Conservation (phyloP, 2,329 filamentous ascomycete genomes). For the Madurella fahalii region DNA sequence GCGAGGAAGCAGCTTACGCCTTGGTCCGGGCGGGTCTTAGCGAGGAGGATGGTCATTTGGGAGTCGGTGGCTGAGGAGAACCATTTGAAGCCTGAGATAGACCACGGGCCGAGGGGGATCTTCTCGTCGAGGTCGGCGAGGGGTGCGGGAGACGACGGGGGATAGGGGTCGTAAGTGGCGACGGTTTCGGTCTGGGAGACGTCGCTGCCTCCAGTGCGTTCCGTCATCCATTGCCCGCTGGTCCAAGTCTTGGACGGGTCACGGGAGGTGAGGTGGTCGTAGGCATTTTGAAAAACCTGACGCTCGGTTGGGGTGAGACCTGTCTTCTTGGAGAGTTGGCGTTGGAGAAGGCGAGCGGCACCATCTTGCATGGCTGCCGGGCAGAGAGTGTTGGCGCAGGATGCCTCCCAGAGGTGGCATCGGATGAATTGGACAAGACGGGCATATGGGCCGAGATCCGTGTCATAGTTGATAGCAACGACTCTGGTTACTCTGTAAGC, state of each 20-base stretch:
- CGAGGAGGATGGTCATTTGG: slow-evolving; percentile 61
- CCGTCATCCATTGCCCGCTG: slow-evolving; percentile 75
- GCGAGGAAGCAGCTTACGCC: slow-evolving; percentile 61
- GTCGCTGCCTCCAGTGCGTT: slow-evolving; percentile 64
- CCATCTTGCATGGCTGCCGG: slow-evolving; percentile 66
- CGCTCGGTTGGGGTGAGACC: slow-evolving; percentile 30
- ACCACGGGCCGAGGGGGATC: slow-evolving; percentile 52
- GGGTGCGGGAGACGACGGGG: slow-evolving; percentile 19
- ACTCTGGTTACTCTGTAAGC: slow-evolving; percentile 34
- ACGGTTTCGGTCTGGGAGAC: slow-evolving; percentile 64
- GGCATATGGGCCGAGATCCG: slow-evolving; percentile 45
- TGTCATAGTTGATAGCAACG: slow-evolving; percentile 58
- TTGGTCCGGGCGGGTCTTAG: slow-evolving; percentile 48
- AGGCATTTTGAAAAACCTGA: slow-evolving; percentile 49
- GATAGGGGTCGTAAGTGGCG: slow-evolving; percentile 36
- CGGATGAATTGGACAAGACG: slow-evolving; percentile 58
- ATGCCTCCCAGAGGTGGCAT: slow-evolving; percentile 56
- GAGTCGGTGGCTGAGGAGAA: slow-evolving; percentile 65
- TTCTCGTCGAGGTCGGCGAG: slow-evolving; percentile 28
- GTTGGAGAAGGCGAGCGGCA: slow-evolving; percentile 48
- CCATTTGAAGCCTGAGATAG: slow-evolving; percentile 66
- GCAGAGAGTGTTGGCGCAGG: slow-evolving; percentile 58
- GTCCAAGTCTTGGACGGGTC: slow-evolving; percentile 58
- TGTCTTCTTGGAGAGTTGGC: slow-evolving; percentile 35
- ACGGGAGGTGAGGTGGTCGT: slow-evolving; percentile 49